These are phyloP conservation scores for Gastrolobium bilobum DNA, from an alignment of 306 rosid species.

Conservation along the genomic window DNA sequence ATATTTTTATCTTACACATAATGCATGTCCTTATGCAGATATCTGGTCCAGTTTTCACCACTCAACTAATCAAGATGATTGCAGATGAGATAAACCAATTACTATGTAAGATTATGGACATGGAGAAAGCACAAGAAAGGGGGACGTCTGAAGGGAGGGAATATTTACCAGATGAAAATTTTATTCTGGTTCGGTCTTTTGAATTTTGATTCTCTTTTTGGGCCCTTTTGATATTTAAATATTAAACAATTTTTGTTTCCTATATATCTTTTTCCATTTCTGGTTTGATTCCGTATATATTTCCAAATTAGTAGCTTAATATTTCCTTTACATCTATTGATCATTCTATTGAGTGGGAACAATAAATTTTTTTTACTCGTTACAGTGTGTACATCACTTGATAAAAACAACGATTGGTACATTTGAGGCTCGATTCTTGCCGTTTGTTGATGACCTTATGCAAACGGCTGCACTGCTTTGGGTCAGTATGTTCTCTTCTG, in stretches of 20 bases:
- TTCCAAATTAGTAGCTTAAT: not conserved
- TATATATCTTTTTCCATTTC: no score
- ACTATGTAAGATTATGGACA: not conserved
- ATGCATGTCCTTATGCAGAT: conserved; percentile 32
- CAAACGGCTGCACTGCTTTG: conserved; percentile 21
- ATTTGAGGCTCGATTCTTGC: conserved; percentile 5
- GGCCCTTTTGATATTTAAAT: no score
- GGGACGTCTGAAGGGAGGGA: not conserved
- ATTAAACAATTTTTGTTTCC: no score
- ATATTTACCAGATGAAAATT: conserved; percentile 15
- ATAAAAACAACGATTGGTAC: not conserved
- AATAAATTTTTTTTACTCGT: not conserved
- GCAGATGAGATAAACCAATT: conserved; percentile 7
- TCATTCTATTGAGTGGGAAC: not conserved
- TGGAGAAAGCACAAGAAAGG: not conserved
- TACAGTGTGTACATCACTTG: conserved; percentile 29
- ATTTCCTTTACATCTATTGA: conserved; percentile 18
- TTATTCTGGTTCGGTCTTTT: conserved; percentile 35
- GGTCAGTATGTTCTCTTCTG: conserved; percentile 37
- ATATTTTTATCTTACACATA: not conserved
- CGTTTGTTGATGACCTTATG: conserved; percentile 20
- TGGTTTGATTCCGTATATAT: no score
- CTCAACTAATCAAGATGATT: not conserved
- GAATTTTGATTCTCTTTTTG: not conserved
- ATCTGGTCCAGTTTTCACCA: not conserved